Base-by-base conservation (phyloP, 1,284 basidiomycete genomes). In the Uromyces viciae-fabae region DNA sequence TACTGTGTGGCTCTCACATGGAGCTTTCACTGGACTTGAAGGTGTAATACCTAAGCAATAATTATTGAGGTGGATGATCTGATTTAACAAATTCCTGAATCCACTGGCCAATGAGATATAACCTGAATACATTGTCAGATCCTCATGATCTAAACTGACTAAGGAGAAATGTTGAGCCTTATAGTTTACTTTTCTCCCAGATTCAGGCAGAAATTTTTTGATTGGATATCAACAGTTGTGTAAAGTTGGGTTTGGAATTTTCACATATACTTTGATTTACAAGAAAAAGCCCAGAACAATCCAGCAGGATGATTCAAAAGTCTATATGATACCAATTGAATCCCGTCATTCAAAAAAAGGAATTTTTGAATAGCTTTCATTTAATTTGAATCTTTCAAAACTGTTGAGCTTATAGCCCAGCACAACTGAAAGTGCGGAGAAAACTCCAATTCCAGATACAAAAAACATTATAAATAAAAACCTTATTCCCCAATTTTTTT, bases 81-180 rank as follows among this genome's bases (percentile, higher is more conserved):
- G 2, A 54, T 54, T 54, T 54, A 25, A 31, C 19, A 9, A 52
- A 68, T 8, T 8, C 22, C 19, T 60, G 19, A 54, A 28, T n/a
- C 17, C 38, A 36, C 54, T 69, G 19, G 74, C 78, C 56, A 81
- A 28, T 49, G 69, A 62, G 38, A 81, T 66, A 52, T 74, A 81
- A 49, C 78, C 78, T n/a, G 78, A 81, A 73, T 81, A 81, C 3
- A 81, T 58, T n/a, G 40, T 42, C 25, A 81, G 28, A 64, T 71
- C 33, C 25, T 79, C 52, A 38, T 66, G 49, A n/a, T 52, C 33
- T 17, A 74, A 49, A 54, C 54, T 43, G 15, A 14, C 3, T 9
- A 71, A n/a, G 56, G 40, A 19, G 54, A 40, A 42, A 81, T 74
- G 17, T 64, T 42, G 11, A 52, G 38, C 22, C n/a, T 49, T 8